These are phyloP conservation scores for Rachicladosporium sp. DNA, from an alignment of 2,329 filamentous ascomycete species.

Conservation along the genomic window DNA sequence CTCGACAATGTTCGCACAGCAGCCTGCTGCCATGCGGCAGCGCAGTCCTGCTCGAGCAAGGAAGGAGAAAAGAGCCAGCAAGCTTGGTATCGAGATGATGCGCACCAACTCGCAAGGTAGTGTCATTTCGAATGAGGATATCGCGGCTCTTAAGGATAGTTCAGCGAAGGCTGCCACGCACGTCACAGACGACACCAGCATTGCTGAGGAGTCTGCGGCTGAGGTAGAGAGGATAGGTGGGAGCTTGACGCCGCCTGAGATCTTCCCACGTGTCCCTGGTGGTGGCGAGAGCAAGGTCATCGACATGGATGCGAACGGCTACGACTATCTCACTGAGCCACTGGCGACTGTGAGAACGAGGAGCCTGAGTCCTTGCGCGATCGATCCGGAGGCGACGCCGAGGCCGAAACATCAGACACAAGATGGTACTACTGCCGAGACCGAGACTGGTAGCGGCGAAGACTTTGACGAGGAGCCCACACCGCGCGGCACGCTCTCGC, in stretches of 20 bases:
- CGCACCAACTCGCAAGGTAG: constrained; percentile 89
- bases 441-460: too few species aligned
- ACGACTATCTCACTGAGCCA: too few species aligned
- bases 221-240: constrained; percentile 20
- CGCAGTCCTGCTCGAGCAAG: constrained; percentile 16
- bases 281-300: constrained; percentile 27
- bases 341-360: too few species aligned
- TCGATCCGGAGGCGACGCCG: too few species aligned
- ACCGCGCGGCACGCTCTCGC: too few species aligned
- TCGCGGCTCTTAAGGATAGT: constrained; percentile 20
- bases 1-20: too few species aligned
- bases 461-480: too few species aligned
- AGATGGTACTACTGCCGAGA: too few species aligned
- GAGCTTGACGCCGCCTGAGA: constrained; percentile 38
- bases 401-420: too few species aligned
- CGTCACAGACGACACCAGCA: constrained; percentile 16
- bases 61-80: constrained; percentile 47
- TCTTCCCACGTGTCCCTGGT: constrained; percentile 36
- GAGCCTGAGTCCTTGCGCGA: too few species aligned
- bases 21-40: constrained; percentile 2
- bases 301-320: constrained; percentile 1
- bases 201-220: constrained; percentile 26
- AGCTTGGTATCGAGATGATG: constrained; percentile 96
- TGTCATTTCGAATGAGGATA: constrained; percentile 39
- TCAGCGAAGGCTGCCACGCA: constrained; percentile 8